Base-by-base conservation (phyloP, 2,329 filamentous ascomycete species). In the Colletotrichum sp. region DNA sequence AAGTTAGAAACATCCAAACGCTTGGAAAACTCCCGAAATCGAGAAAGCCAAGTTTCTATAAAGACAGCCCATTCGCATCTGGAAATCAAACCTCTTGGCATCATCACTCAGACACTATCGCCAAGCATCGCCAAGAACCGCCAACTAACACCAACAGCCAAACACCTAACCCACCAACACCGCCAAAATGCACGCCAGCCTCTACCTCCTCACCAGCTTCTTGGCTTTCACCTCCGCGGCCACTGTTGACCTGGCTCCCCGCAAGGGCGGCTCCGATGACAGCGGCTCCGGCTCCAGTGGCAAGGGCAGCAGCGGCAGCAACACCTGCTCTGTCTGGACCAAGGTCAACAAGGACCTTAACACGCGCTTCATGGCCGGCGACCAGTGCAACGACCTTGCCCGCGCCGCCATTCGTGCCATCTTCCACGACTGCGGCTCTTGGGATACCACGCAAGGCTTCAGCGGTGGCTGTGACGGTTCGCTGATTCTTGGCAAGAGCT, bases 401-500 rank as follows among this genome's bases (percentile, higher is more conserved):
- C 84, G 87, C n/a, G 84, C 81, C 6, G 87, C 87, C 21, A 85
- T 89, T 75, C 85, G 88, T 18, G 82, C 86, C 8, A 86, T 86
- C 12, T 89, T 89, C 80, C 87, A 89, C 79, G 88, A 89, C 75
- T 86, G 87, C 2, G 87, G 81, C 16, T 83, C 83, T 6, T 89
- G 86, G 87, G 83, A 83, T 73, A 82, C 81, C 78, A 75, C 52
- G 15, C 80, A 80, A 44, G 83, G 84, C 0, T 36, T 81, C 18
- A 83, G 81, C 69, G 86, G 87, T 26, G 88, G 88, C 13, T 87
- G 87, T 1, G 88, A 89, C 75, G 88, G 87, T 8, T 88, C 86
- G 13, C 80, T 89, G 16, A 79, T 89, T 4, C 80, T 88, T 21
- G 82, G 82, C 15, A 78, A 34, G 59, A 62, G 59, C 59, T 32